Evolutionary conservation across 2,329 filamentous ascomycete species (phyloP), one percentile per base, ranked within the genome.

Genomic region (Cadophora sp.): DNA sequence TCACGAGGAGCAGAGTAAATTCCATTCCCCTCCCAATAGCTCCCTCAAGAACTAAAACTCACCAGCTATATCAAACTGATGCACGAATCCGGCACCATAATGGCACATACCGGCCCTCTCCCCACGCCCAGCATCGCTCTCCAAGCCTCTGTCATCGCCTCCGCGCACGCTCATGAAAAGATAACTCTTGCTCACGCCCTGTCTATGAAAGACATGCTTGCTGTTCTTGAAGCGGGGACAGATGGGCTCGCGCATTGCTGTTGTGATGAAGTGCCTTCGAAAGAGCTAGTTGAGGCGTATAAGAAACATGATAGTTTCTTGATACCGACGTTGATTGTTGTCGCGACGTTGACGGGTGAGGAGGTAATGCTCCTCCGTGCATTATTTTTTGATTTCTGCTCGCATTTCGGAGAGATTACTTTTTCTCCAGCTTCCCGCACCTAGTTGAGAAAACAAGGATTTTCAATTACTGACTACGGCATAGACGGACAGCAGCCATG

Each of bases 51-150:
- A 37, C 62, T 64, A n/a, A 64, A 8, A 40, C 24, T 12, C 14
- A n/a, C 8, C 6, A 64, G 62, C 67, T 85, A 84, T 74, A 83
- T 85, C 73, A 86, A 85, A 71, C 74, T 85, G 59, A 83, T 86
- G 79, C 82, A 85, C 69, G 84, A 86, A 70, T 69, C 72, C 4
- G 37, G 65, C 12, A 40, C 65, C 2, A 40, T 26, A 4, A 46
- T 67, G 29, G 34, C 22, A 9, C 24, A 43, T 3, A 46, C 27
- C 7, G 22, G 22, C 16, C 31, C 48, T 1, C 46, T 65, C 9
- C 64, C 64, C 8, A 76, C 81, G 40, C 83, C 83, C 0, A 77
- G 79, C 0, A 65, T 82, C 4, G 78, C 81, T 55, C 76, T 86
- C 4, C 83, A 86, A 68, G 79, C 76, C 60, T 79, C 79, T 3